Evolutionary conservation across 805 yeast genomes (phyloP), one percentile per base, ranked within the genome.

Genomic region (Kluyveromyces nonfermentans): DNA sequence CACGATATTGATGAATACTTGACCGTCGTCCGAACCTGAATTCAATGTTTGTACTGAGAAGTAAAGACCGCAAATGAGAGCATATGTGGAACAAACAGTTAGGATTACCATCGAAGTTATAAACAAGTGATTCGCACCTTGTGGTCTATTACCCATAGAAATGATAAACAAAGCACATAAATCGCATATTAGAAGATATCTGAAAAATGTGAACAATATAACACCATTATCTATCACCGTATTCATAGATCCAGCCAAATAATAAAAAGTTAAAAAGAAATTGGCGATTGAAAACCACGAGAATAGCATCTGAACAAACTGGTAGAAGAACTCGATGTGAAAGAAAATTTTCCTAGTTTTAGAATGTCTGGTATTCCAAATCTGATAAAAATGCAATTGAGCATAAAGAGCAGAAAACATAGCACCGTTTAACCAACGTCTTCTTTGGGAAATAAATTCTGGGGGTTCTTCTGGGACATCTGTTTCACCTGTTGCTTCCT

Each of bases 341-440:
- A 93, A 71, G 59, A 83, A 79, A 51, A 86, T 55, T 64, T 90
- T 89, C 56, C 98, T 74, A n/a, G 77, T 51, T 8, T 74, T 56
- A 2, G 95, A 83, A 64, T 93, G 99, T 54, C 81, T 84, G 0
- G 96, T 85, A 48, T 75, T 69, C 95, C 96, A 90, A 45, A 93
- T 84, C 54, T 85, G 84, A 44, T 78, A 73, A 74, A 89, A 86
- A 60, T 89, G 95, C 44, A 85, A 58, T 50, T 85, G 85, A 2
- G 97, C 80, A 61, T 84, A 93, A 43, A 89, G 70, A 3, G 97
- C 97, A 1, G 99, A 97, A 68, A 93, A 93, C 59, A 93, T 76
- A 2, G 98, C 95, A 62, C 99, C 99, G 64, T 90, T 90, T 48
- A 90, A 74, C 98, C 98, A 90, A 71, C 98, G 80, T 70, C 98